Percentiles rank a stretch among this genome's conserved stretches.
Evolutionary conservation across 306 rosid genomes (phyloP).

Genomic region (Senna siamea): DNA sequence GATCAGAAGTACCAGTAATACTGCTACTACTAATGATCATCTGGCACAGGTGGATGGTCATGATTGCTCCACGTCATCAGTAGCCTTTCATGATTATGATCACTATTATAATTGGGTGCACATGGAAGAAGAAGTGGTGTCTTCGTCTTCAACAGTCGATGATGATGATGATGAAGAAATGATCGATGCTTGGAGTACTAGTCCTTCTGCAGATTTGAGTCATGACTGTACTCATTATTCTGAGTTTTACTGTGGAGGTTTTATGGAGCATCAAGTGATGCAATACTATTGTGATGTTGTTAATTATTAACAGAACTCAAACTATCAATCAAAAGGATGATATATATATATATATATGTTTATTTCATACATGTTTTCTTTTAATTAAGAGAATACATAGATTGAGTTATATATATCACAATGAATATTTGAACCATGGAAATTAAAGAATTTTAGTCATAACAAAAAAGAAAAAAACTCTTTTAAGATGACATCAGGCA

Average conservation of each 20-base stretch:
- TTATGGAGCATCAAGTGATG: slow-evolving; percentile 44
- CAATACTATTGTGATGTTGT: no score
- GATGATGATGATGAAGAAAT: neutral
- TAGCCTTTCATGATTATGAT: neutral
- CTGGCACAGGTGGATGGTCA: slow-evolving; percentile 36
- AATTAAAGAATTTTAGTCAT: no score
- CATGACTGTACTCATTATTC: slow-evolving; percentile 4
- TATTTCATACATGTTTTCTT: no score
- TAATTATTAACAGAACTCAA: no score
- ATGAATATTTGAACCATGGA: no score
- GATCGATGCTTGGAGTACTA: slow-evolving; percentile 41
- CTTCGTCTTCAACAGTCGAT: slow-evolving; percentile 36
- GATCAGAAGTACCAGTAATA: neutral
- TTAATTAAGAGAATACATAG: no score
- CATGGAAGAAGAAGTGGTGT: slow-evolving; percentile 29
- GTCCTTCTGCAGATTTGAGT: slow-evolving; percentile 40
- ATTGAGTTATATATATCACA: no score
- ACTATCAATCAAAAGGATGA: no score
- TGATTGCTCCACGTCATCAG: slow-evolving; percentile 42
- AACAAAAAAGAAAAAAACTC: no score
- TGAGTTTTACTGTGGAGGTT: slow-evolving; percentile 34
- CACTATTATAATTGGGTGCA: slow-evolving; percentile 41
- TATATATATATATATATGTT: no score
- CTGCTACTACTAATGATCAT: slow-evolving; percentile 1
- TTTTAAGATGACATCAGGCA: no score